Evolutionary conservation across 805 yeast genomes (phyloP), one percentile per base, ranked within the genome.

Genomic region (Cyberlindnera petersonii): DNA sequence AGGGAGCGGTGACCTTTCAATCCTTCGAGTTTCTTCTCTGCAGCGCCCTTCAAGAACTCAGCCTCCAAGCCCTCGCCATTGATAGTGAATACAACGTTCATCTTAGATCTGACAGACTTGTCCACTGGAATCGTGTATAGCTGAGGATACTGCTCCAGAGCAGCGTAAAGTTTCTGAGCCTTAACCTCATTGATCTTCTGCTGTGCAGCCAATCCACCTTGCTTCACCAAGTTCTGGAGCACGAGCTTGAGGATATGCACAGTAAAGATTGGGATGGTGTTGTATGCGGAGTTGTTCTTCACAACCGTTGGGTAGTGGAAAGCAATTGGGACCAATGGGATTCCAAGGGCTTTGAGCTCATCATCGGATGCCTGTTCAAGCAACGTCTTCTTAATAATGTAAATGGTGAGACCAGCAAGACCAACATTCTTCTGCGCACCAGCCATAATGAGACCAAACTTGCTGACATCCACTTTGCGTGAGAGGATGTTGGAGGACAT

Each of bases 401-500:
- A 91, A 46, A 93, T 72, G 13, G 97, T 83, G 48, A 93, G 76
- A 26, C 99, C 98, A 9, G 99, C 97, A 57, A 93, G 69, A 39
- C 99, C 98, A 58, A 93, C 87, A 62, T 93, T 93, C 66, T 93
- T 93, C 66, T 93, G 99, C 20, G 98, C 99, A 47, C 99, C 99
- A 15, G 96, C 98, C 77, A 89, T 80, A 46, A 93, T 81, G 20
- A 88, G 68, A 36, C 96, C 98, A 58, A 77, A 91, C 62, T 86
- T 81, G 40, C 85, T 68, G 29, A 93, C 82, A 54, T 91, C 96
- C 35, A 93, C 62, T 48, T 74, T 67, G 50, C 84, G 81, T 17
- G 96, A 86, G 49, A 93, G 69, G 57, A 93, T 82, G 63, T 91
- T 87, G 32, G 97, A 89, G 3, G 97, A 89, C 82, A 91, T 79